Conservation (phyloP, 1,139 yeast genomes). For the Lodderomyces metapsilosis region DNA sequence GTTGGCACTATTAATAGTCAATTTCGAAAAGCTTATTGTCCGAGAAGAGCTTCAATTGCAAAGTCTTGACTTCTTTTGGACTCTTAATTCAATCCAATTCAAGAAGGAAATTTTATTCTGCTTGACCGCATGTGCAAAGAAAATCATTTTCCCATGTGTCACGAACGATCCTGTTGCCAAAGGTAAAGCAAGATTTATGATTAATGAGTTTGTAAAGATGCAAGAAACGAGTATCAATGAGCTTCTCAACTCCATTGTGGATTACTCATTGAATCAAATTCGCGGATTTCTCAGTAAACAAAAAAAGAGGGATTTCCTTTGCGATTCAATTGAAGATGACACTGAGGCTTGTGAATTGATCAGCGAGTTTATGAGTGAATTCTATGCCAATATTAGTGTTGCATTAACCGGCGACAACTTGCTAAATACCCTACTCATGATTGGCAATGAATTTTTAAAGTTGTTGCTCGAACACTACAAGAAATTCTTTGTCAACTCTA, state of each 20-base stretch:
- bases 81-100: constrained; percentile 12
- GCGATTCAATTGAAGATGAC: constrained; percentile 57
- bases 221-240: constrained; percentile 4
- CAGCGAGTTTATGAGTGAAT: constrained; percentile 49
- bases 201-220: constrained; percentile 6
- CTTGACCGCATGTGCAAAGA: constrained; percentile 68
- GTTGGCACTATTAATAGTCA: constrained; percentile 64
- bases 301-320: constrained; percentile 31
- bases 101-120: constrained; percentile 55
- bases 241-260: constrained; percentile 1
- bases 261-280: constrained; percentile 41
- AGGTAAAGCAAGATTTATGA: constrained; percentile 23
- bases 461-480: constrained; percentile 71
- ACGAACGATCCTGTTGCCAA: constrained; percentile 61
- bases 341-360: constrained; percentile 70
- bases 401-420: constrained; percentile 56
- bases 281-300: constrained; percentile 47
- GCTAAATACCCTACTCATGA: constrained; percentile 49
- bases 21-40: constrained; percentile 69
- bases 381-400: constrained; percentile 32
- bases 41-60: constrained; percentile 31
- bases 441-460: constrained; percentile 62
- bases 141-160: constrained; percentile 71
- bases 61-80: constrained; percentile 5
- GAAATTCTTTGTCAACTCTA: constrained; percentile 70